Base-by-base conservation (phyloP, 306 rosid species). In the Rosa rugosa region DNA sequence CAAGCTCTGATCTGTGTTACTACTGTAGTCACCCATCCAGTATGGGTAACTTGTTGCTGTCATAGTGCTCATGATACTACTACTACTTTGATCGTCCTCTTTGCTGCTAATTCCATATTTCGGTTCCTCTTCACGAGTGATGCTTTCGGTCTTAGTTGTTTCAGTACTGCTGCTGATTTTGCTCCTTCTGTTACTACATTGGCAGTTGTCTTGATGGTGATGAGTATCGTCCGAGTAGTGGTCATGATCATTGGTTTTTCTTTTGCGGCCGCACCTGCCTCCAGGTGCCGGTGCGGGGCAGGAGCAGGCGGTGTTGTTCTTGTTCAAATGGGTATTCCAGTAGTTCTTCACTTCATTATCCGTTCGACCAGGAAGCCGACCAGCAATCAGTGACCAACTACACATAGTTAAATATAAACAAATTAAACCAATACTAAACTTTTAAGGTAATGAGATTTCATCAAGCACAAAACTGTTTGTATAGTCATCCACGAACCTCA, bases 321-420 rank as follows among this genome's bases (percentile, higher is more conserved):
- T 85, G 86, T 86, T 88, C 86, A 86, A 84, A 88, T 86, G 89
- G 86, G 91, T 88, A 88, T 88, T 88, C 91, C 91, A 88, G 82
- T 84, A 88, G 86, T 86, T 88, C 86, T 88, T 88, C 46, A 88
- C 88, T 66, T 88, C 91, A 49, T 88, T 88, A 38, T 88, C 91
- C 0, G 91, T 86, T 72, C 91, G 81, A 46, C 91, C 91, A 40
- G 94, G 94, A 68, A 90, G 87, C 75, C 94, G 87, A 11, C 94
- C 94, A 1, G 94, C 94, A 45, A 90, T 90, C 78, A 90, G 74
- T 36, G 94, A 88, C 94, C 94, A 90, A 77, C 94, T 90, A 51
- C 69, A 31, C 18, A 4, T 5, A 9, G 22, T 38, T 9, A 11
- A 17, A 20, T 40, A 31, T 42, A 31, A 13, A 63, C 42, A 27